Evolutionary conservation across 345 rosid genomes (phyloP), one percentile per base, ranked within the genome.

Genomic region (Eucalyptus caleyi): DNA sequence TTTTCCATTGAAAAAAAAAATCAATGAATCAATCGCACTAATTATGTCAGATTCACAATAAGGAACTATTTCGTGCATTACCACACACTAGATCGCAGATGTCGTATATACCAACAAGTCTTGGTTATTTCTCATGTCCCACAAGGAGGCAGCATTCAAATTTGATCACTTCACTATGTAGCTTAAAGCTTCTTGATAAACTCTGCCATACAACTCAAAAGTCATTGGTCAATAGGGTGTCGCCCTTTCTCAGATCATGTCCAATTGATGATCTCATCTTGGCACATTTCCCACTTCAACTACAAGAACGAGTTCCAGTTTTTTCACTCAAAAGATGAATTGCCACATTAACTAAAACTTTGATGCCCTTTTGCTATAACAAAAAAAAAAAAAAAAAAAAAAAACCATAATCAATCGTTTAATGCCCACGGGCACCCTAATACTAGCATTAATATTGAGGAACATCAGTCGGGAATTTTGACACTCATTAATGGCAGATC

Each of bases 361-460:
- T 53, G 5, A 53, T 53, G 59, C 24, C 24, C 59, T 53, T 51
- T 16, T 50, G 53, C 53, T 50, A 50, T 50, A 5, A n/a, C n/a
- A n/a, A n/a, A n/a, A 4, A 13, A 12, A 16, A 2, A 2, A 6
- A 15, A 15, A 15, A 0, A 2, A 3, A 19, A 53, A 53, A 53
- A 53, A 53, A 53, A 7, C 10, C 59, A 53, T 53, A 19, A 53
- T 19, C 59, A 19, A 53, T 53, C 59, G 59, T 51, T 51, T 51
- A 53, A 37, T 87, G 27, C 67, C 18, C 67, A 37, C 15, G 18
- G 14, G 47, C 24, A 24, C 69, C 21, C 24, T 44, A 87, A 56
- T 60, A 87, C n/a, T 60, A 23, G 34, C 62, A 50, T 45, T 86
- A 50, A 86, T 51, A 32, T 69, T 34, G 44, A 69, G 81, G 44